phyloP scores from a whole-genome alignment of 2,329 filamentous ascomycete species.

The Microdochium trichocladiopsis region DNA sequence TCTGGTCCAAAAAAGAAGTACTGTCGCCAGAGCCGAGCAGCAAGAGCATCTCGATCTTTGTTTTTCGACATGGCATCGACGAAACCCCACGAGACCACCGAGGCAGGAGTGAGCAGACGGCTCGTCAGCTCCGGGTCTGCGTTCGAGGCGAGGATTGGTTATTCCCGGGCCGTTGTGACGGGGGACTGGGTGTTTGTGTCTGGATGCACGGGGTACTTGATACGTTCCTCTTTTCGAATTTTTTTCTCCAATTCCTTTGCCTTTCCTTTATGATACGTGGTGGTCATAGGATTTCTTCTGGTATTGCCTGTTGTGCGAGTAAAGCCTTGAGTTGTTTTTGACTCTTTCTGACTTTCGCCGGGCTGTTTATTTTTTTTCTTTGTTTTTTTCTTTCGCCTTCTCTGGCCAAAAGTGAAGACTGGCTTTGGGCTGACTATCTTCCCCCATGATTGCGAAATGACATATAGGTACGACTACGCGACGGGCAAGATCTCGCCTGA shows the following conservation, averaged over 20 bases:
- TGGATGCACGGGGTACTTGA: conserved; percentile 50
- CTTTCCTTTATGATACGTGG: neutral
- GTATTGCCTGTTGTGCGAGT: no score
- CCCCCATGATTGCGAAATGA: no score
- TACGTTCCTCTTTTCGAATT: no score
- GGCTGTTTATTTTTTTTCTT: neutral
- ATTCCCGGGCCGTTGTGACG: conserved; percentile 44
- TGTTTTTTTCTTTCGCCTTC: neutral
- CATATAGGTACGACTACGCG: conserved; percentile 44
- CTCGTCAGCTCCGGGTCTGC: conserved; percentile 41
- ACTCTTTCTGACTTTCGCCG: no score
- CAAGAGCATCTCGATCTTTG: no score
- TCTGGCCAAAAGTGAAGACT: no score
- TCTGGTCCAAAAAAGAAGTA: no score
- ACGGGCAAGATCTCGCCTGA: conserved; percentile 35
- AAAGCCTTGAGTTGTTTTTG: no score
- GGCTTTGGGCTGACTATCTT: no score
- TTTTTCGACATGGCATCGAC: no score
- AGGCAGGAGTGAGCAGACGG: neutral
- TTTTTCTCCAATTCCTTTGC: neutral
- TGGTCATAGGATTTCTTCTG: neutral
- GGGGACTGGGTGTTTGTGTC: conserved; percentile 47
- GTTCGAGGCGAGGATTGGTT: conserved; percentile 46
- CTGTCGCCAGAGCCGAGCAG: no score
- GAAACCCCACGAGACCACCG: no score